Evolutionary conservation across 345 rosid genomes (phyloP), one percentile per base, ranked within the genome.

Genomic region (Atalantia buxifolia): DNA sequence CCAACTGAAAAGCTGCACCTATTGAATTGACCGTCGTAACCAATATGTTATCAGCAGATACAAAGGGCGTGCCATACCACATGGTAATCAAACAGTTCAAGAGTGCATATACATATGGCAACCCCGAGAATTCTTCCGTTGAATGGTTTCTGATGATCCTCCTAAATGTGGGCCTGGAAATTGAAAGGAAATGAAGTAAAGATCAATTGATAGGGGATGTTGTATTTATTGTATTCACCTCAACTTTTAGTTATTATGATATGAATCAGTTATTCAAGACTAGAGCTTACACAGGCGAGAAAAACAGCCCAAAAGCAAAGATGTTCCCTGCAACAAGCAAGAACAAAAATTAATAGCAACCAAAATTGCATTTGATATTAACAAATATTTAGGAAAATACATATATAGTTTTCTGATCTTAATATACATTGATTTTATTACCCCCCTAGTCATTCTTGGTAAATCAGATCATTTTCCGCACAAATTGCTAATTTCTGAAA

Each of bases 71-170:
- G 55, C 98, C 95, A 69, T 95, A 95, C 98, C 98, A 95, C 78
- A 86, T 69, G 78, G 88, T 87, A 79, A 95, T 87, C 89, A 93
- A 87, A 84, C 97, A 95, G 84, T 92, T 95, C 85, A 93, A 79
- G 78, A 95, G 90, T 14, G 95, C 86, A 82, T 93, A 95, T 76
- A 93, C 64, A 75, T 93, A 95, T 24, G 98, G 98, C 85, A 92
- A 84, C 77, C 93, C 98, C 0, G 98, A 95, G 85, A 95, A 95
- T 67, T 89, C 89, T 78, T 93, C 95, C 0, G 92, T 95, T 0
- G 98, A 84, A 57, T 30, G 81, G 83, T 92, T 95, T 85, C 95
- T 89, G 86, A 93, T 77, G 33, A 95, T 91, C 86, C 98, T 90
- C 83, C 86, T 86, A 87, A 92, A 95, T 7, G 97, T 93, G 45